Evolutionary conservation across 345 rosid genomes (phyloP).

Genomic region (Clausena lansium): DNA sequence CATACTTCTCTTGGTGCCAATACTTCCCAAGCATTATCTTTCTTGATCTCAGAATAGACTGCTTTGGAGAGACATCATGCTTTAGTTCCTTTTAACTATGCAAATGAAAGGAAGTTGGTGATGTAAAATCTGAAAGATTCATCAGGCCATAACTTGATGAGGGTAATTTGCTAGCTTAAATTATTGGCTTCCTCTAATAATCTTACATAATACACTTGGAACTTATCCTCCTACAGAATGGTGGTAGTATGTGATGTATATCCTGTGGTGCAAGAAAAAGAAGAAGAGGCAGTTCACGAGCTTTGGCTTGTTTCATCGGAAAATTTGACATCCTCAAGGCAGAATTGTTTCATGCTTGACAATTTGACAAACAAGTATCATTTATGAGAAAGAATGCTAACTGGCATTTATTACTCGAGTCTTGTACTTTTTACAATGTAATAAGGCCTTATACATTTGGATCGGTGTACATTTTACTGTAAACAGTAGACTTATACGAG

Average conservation of each 20-base stretch:
- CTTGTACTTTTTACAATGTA: not conserved
- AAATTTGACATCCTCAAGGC: not conserved
- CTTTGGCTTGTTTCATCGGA: not conserved
- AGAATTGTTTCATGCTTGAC: not conserved
- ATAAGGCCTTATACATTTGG: not conserved
- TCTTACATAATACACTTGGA: not conserved
- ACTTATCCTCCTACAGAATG: not conserved
- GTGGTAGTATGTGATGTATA: not conserved
- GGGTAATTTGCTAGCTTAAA: not conserved
- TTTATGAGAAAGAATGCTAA: too few species aligned
- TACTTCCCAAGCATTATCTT: not conserved
- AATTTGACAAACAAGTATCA: not conserved
- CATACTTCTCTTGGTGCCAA: not conserved
- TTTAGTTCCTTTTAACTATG: not conserved
- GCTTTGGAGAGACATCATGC: not conserved
- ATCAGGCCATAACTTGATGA: not conserved
- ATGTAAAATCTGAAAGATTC: not conserved
- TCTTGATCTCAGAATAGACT: not conserved
- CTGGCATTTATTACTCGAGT: too few species aligned
- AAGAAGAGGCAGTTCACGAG: not conserved
- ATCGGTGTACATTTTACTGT: not conserved
- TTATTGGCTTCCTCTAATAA: not conserved
- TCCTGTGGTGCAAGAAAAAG: not conserved
- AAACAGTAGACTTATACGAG: not conserved
- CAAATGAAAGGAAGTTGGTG: not conserved